phyloP scores from a whole-genome alignment of 352 stramenopile species.

The Phytopythium helicoides region DNA sequence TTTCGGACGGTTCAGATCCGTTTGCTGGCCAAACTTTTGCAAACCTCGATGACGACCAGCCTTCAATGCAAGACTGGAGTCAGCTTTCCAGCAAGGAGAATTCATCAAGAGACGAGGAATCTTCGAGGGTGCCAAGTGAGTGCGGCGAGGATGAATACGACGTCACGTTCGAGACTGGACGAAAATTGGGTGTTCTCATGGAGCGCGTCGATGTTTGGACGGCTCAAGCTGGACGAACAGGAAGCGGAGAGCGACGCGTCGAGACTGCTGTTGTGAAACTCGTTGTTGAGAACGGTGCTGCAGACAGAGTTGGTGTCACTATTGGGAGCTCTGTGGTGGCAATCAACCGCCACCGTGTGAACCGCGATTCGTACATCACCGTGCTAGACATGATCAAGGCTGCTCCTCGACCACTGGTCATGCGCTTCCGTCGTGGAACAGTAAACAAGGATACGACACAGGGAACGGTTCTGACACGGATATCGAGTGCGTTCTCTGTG shows the following conservation, averaged over 20 bases:
- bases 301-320: constrained; percentile 60
- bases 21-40: constrained; percentile 61
- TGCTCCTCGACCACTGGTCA: constrained; percentile 64
- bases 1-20: constrained; percentile 53
- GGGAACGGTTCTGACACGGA: constrained; percentile 67
- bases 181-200: constrained; percentile 82
- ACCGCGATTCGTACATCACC: constrained; percentile 56
- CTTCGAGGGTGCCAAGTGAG: constrained; percentile 16
- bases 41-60: constrained; percentile 64
- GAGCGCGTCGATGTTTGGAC: constrained; percentile 73
- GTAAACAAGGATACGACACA: constrained; percentile 73
- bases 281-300: constrained; percentile 74
- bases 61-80: constrained; percentile 14
- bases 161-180: constrained; percentile 68
- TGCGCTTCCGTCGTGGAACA: constrained; percentile 66
- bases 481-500: constrained; percentile 61
- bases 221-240: constrained; percentile 6
- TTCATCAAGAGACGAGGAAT: constrained; percentile 12
- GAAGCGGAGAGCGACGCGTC: constrained; percentile 42
- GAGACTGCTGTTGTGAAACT: constrained; percentile 79
- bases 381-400: constrained; percentile 79
- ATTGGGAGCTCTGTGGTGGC: constrained; percentile 70
- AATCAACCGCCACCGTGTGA: constrained; percentile 61
- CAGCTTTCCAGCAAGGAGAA: constrained; percentile 10
- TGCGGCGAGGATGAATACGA: constrained; percentile 68